Evolutionary conservation across 345 rosid genomes (phyloP).

Genomic region (Salix viminalis): DNA sequence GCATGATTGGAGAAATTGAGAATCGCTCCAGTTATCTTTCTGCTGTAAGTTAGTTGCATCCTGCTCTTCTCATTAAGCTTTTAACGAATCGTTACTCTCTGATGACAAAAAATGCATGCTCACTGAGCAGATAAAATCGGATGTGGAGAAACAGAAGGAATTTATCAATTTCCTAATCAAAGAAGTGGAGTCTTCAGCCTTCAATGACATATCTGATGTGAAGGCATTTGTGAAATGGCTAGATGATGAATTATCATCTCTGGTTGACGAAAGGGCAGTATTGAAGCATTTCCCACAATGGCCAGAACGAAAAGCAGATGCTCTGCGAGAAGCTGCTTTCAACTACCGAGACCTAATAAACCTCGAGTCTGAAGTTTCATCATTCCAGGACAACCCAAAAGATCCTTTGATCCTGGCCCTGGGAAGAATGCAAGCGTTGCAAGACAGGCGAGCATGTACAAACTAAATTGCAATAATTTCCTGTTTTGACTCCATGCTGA

Average conservation of each 20-base stretch:
- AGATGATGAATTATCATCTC: slow-evolving; percentile 65
- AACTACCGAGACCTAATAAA: slow-evolving; percentile 57
- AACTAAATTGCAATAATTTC: slow-evolving; percentile 23
- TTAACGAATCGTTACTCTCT: neutral
- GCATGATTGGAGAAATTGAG: slow-evolving; percentile 98
- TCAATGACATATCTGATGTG: slow-evolving; percentile 60
- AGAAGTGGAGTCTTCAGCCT: slow-evolving; percentile 67
- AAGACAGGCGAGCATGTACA: slow-evolving; percentile 96
- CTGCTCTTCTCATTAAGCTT: neutral
- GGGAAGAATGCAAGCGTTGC: slow-evolving; percentile 63
- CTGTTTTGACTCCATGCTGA: neutral
- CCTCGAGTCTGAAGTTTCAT: slow-evolving; percentile 56
- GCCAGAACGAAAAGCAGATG: slow-evolving; percentile 89
- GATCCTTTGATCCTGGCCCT: slow-evolving; percentile 43
- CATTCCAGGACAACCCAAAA: slow-evolving; percentile 56
- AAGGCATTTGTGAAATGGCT: slow-evolving; percentile 79
- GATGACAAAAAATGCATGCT: neutral
- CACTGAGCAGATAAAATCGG: slow-evolving; percentile 69
- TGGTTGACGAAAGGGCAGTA: slow-evolving; percentile 96
- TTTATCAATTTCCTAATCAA: slow-evolving; percentile 57
- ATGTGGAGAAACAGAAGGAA: slow-evolving; percentile 66
- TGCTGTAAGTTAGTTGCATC: slow-evolving; percentile 57
- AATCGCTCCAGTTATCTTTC: slow-evolving; percentile 81
- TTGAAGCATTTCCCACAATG: slow-evolving; percentile 85
- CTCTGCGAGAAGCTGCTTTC: slow-evolving; percentile 83